Evolutionary conservation across 2,329 filamentous ascomycete species (phyloP), one percentile per base, ranked within the genome.

Genomic region (Trichoderma koningii): DNA sequence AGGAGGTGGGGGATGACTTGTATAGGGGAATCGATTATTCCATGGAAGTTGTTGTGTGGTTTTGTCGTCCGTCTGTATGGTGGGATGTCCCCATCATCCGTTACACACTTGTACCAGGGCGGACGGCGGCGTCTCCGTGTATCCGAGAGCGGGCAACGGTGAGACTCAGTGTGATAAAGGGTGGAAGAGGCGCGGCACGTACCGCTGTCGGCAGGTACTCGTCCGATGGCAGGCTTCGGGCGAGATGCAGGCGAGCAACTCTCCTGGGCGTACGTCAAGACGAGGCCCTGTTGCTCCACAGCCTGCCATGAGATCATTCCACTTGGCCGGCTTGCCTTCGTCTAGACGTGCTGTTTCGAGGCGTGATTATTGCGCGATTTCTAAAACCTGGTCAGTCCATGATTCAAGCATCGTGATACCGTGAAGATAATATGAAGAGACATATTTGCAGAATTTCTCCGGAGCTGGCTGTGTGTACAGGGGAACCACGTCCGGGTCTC

Each of bases 341-440:
- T 26, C 34, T 50, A 26, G 21, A 3, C 9, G 45, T 45, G 21
- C 10, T 23, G 15, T 26, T 42, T 6, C 38, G 12, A 7, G 21
- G 44, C 15, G 17, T 59, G 10, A 1, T 15, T 23, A 50, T 42
- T 60, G 56, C 47, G 56, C 50, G 56, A 60, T 60, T 51, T 60
- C 50, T 42, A 30, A 10, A 26, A 42, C 47, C 21, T 9, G 30
- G 56, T 41, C 30, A 50, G 21, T 38, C 15, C 56, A 60, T 50
- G 56, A 60, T 60, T 60, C 44, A 48, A n/a, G 55, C 28, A 59
- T n/a, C 44, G 28, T 19, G 28, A 34, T 41, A 15, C 10, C 47
- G 19, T 34, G 38, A 19, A 14, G 19, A 28, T 30, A 30, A 19
- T 23, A 3, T 5, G 21, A 19, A 26, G 7, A 12, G 9, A n/a